Percentiles rank a stretch among this genome's conserved stretches.
phyloP scores from a whole-genome alignment of 345 rosid genomes.

The Aurinia saxatilis region DNA sequence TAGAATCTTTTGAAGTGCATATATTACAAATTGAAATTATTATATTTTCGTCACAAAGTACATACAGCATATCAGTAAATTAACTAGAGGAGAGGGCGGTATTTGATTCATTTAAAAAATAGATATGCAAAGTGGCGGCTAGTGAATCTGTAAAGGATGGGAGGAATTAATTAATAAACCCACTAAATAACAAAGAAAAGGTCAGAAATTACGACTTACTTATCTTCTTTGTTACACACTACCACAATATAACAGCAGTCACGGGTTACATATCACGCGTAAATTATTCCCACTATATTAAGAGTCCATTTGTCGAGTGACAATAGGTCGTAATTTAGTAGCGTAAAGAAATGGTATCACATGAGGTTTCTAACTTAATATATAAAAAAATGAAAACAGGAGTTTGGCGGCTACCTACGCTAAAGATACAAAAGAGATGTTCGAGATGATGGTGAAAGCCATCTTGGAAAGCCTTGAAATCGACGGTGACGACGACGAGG shows the following conservation, averaged over 20 bases:
- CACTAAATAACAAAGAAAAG: conserved; percentile 10
- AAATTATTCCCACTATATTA: neutral
- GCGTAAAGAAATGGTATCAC: neutral
- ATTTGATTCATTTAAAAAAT: neutral
- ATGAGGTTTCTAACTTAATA: neutral
- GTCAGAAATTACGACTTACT: conserved; percentile 6
- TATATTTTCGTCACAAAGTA: neutral
- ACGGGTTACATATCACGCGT: conserved; percentile 7
- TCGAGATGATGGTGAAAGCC: conserved; percentile 55
- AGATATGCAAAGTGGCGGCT: conserved; percentile 19
- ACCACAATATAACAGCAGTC: conserved; percentile 12
- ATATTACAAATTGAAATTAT: neutral
- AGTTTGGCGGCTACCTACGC: conserved; percentile 58
- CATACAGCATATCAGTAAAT: neutral
- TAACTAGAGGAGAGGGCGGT: neutral
- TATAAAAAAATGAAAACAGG: conserved; percentile 30
- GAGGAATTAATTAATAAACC: neutral
- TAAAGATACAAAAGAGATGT: conserved; percentile 54
- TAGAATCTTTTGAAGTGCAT: neutral
- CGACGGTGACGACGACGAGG: conserved; percentile 22
- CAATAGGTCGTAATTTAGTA: too few species aligned
- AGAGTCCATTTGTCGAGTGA: too few species aligned
- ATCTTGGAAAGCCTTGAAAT: conserved; percentile 52
- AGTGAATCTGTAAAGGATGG: conserved; percentile 7
- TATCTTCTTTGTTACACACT: neutral